phyloP scores from a whole-genome alignment of 441 rosid species.

The Jatropha multifida region DNA sequence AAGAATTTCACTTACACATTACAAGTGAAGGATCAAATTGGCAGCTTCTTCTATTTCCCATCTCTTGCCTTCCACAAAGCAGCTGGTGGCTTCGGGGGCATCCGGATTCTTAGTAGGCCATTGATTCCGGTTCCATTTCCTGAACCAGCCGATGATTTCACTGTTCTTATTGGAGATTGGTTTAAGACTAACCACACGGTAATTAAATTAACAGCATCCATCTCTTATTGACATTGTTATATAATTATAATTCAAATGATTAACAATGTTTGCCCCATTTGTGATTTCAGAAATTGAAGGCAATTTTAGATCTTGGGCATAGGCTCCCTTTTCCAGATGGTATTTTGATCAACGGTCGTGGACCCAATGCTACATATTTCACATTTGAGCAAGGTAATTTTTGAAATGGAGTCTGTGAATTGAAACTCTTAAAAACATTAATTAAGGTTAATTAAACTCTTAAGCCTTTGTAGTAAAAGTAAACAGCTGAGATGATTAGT shows the following conservation, averaged over 20 bases:
- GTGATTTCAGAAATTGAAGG: slow-evolving; percentile 46
- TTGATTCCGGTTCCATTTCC: slow-evolving; percentile 81
- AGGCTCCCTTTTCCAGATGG: slow-evolving; percentile 66
- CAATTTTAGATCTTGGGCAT: slow-evolving; percentile 56
- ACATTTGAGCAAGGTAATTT: slow-evolving; percentile 57
- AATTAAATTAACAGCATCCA: slow-evolving; percentile 1
- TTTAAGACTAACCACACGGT: slow-evolving; percentile 74
- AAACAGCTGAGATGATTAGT: no score
- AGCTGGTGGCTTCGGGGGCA: slow-evolving; percentile 86
- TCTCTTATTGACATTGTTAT: no score
- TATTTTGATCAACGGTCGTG: slow-evolving; percentile 80
- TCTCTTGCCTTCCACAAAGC: slow-evolving; percentile 94
- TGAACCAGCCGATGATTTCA: slow-evolving; percentile 72
- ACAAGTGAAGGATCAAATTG: slow-evolving; percentile 91
- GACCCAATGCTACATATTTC: slow-evolving; percentile 53
- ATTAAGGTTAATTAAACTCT: no score
- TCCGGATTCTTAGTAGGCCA: slow-evolving; percentile 77
- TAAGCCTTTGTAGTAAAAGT: no score
- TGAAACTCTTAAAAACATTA: no score
- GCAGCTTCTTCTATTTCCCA: slow-evolving; percentile 85
- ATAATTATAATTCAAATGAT: background rate
- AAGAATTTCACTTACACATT: slow-evolving; percentile 76
- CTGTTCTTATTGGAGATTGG: slow-evolving; percentile 91
- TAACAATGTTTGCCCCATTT: background rate
- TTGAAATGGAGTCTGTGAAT: background rate